Evolutionary conservation across 1,139 yeast genomes (phyloP).

Genomic region (Hanseniaspora sp.): DNA sequence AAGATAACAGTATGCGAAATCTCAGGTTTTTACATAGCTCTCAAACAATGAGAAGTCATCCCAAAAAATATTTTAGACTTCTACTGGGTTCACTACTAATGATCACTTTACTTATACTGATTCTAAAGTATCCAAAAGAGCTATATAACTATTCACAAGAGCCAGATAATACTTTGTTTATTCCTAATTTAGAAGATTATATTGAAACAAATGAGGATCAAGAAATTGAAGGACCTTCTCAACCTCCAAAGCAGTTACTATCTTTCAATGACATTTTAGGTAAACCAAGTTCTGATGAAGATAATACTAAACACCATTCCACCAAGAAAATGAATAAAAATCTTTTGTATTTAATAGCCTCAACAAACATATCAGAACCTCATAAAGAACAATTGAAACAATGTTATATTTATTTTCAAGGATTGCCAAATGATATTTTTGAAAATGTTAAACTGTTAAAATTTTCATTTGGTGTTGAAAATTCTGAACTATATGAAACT

Average conservation of each 20-base stretch:
- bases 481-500: background rate
- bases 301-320: background rate
- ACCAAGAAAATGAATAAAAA: background rate
- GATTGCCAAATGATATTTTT: background rate
- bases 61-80: background rate
- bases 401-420: slow-evolving; percentile 6
- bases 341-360: background rate
- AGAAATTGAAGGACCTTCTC: background rate
- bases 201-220: background rate
- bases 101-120: background rate
- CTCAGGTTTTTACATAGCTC: background rate
- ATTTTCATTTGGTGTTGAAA: background rate
- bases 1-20: background rate
- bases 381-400: background rate
- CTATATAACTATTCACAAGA: background rate
- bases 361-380: background rate
- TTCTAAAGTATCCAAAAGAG: background rate
- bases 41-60: background rate
- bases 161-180: background rate
- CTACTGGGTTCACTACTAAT: background rate
- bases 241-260: background rate
- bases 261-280: slow-evolving; percentile 14
- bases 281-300: background rate
- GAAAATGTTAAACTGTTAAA: background rate
- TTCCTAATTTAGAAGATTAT: no score